These are phyloP conservation scores for Aspergillus ustus DNA, from an alignment of 2,329 filamentous ascomycete genomes.

Conservation along the genomic window DNA sequence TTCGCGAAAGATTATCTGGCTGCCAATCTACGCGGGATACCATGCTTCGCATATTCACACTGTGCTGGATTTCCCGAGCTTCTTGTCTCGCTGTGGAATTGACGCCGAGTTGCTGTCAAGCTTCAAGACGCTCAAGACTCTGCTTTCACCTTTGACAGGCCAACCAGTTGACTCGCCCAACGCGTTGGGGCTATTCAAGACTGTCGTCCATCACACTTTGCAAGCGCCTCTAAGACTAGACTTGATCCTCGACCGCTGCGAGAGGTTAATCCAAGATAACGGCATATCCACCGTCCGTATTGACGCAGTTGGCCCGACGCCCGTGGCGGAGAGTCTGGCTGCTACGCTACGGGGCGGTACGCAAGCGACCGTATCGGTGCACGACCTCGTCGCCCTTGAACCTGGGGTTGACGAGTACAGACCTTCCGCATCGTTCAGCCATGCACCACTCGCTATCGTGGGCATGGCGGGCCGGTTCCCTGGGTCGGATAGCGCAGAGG, in stretches of 20 bases:
- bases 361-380: neutral
- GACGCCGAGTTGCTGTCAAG: neutral
- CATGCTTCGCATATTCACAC: neutral
- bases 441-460: constrained; percentile 8
- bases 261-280: neutral
- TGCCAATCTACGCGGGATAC: neutral
- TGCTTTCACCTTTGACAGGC: neutral
- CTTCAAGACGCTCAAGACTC: neutral
- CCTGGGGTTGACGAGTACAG: neutral
- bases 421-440: neutral
- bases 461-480: constrained; percentile 17
- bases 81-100: neutral
- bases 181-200: constrained; percentile 1
- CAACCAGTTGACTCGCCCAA: neutral
- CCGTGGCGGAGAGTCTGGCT: constrained; percentile 6
- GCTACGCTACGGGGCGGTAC: neutral
- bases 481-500: neutral
- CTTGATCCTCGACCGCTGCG: neutral
- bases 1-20: neutral
- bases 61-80: neutral
- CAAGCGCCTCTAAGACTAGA: neutral
- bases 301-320: constrained; percentile 1
- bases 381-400: neutral
- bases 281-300: neutral
- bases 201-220: neutral